Conservation (phyloP, 768 basidiomycete genomes). For the Clathrus columnatus region DNA sequence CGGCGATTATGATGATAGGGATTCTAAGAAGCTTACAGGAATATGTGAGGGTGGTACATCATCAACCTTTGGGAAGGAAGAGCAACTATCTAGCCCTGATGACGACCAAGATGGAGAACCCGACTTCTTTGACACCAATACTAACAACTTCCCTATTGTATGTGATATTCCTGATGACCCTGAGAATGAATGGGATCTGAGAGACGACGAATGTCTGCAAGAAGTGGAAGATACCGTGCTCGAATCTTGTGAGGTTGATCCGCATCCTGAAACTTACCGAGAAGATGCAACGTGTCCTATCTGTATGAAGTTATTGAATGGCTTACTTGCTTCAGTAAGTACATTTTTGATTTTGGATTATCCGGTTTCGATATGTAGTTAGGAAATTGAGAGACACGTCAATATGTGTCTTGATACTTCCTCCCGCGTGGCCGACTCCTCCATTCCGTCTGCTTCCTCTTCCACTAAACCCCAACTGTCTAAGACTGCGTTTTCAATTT, state of each 20-base stretch:
- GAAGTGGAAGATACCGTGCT: constrained; percentile 22
- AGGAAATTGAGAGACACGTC: constrained; percentile 49
- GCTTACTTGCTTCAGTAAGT: constrained; percentile 19
- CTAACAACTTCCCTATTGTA: neutral
- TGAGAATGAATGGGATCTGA: constrained; percentile 56
- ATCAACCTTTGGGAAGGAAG: neutral
- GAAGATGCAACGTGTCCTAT: constrained; percentile 19
- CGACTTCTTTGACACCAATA: neutral
- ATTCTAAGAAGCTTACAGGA: neutral
- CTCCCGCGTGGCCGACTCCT: constrained; percentile 18
- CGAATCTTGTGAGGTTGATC: constrained; percentile 20
- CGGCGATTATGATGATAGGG: neutral
- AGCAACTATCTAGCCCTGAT: neutral
- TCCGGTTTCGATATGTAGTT: constrained; percentile 1
- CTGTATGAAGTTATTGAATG: constrained; percentile 23
- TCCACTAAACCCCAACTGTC: constrained; percentile 14
- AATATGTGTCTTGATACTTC: constrained; percentile 45
- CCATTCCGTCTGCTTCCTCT: constrained; percentile 16
- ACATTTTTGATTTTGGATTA: constrained; percentile 19
- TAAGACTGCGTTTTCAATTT: constrained; percentile 53
- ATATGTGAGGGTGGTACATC: neutral
- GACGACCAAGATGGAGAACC: neutral
- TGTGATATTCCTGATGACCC: constrained; percentile 13
- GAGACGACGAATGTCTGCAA: constrained; percentile 55
- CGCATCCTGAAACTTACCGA: neutral